Conservation (phyloP, 1,284 basidiomycete genomes). For the Boletus sp. region DNA sequence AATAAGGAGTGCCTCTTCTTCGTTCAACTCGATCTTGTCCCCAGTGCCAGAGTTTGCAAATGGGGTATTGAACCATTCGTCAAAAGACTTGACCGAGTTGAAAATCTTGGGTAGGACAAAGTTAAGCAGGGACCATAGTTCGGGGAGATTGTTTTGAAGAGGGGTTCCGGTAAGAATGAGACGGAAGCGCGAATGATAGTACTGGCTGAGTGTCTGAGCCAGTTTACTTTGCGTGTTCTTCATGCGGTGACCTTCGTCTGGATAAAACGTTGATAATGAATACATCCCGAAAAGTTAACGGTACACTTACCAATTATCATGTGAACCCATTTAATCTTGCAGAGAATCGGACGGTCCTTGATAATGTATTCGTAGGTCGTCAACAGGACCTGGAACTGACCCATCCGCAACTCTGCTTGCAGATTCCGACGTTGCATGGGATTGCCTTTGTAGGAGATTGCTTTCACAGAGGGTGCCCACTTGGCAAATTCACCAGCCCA, state of each 20-base stretch:
- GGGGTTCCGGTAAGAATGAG: conserved; percentile 98
- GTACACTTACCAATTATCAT: conserved; percentile 87
- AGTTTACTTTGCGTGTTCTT: conserved; percentile 99
- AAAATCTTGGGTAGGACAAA: conserved; percentile 99
- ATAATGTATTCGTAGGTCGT: conserved; percentile 99
- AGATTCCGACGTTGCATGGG: conserved; percentile 78
- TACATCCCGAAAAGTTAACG: neutral
- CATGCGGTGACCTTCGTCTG: conserved; percentile 99
- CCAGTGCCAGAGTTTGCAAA: conserved; percentile 97
- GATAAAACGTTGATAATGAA: conserved; percentile 9
- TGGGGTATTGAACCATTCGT: conserved; percentile 99
- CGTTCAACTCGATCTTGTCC: conserved; percentile 99
- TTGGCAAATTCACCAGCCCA: conserved; percentile 98
- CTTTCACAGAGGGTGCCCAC: conserved; percentile 91
- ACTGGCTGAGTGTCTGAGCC: conserved; percentile 89
- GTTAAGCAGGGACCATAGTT: conserved; percentile 97
- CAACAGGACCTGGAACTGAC: conserved; percentile 93
- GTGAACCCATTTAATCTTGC: conserved; percentile 96
- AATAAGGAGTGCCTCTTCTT: conserved; percentile 99
- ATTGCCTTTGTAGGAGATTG: conserved; percentile 94
- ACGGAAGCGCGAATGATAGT: conserved; percentile 93
- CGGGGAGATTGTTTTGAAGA: conserved; percentile 98
- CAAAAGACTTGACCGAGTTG: conserved; percentile 99
- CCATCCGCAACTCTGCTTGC: conserved; percentile 74
- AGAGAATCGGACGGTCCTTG: conserved; percentile 91